Conservation (phyloP, 768 basidiomycete species). For the Melanogaster broomeanus region DNA sequence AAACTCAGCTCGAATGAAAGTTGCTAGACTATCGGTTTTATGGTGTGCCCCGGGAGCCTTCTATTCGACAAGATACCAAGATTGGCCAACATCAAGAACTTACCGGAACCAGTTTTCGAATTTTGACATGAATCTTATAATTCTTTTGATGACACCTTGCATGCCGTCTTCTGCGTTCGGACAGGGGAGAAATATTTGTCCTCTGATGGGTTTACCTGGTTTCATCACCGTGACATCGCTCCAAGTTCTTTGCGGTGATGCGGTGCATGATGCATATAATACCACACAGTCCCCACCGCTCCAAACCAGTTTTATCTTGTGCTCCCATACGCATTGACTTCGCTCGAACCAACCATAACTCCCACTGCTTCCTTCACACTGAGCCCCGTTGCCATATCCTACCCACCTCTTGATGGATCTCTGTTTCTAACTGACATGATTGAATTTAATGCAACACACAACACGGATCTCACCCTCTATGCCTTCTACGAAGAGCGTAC, state of each 20-base stretch:
- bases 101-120: too few species aligned
- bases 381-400: neutral
- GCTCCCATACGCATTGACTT: neutral
- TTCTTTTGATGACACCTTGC: too few species aligned
- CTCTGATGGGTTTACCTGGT: neutral
- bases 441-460: slow-evolving; percentile 35
- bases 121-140: too few species aligned
- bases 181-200: slow-evolving; percentile 13
- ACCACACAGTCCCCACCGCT: neutral
- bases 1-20: too few species aligned
- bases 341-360: neutral
- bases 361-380: neutral
- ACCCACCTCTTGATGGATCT: slow-evolving; percentile 35
- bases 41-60: too few species aligned
- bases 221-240: neutral
- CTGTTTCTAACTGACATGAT: slow-evolving; percentile 27
- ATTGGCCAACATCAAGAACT: too few species aligned
- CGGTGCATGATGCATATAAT: neutral
- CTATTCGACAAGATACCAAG: too few species aligned
- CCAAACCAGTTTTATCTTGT: neutral
- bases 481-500: slow-evolving; percentile 27
- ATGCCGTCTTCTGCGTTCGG: too few species aligned
- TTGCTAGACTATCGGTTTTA: too few species aligned
- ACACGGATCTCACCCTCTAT: slow-evolving; percentile 33
- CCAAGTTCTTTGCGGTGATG: neutral